Base-by-base conservation (phyloP, 1,284 basidiomycete species). In the Ceraceosorus guamensis region DNA sequence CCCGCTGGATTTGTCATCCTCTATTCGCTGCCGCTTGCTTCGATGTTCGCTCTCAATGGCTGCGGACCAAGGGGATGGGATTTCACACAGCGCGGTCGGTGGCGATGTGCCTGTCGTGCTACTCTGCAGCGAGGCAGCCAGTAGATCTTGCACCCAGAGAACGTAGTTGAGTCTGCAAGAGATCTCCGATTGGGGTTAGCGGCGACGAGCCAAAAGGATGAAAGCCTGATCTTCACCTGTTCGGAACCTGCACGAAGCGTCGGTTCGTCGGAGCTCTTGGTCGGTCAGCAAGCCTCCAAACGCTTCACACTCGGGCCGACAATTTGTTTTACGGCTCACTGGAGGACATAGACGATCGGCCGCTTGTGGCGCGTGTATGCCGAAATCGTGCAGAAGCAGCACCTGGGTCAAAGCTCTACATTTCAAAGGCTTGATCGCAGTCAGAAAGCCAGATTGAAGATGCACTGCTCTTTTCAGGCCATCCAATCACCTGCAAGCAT, bases 331-430 rank as follows among this genome's bases (percentile, higher is more conserved):
- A 24, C 24, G 24, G 24, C 24, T 24, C 46, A 67, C 46, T 11
- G 57, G 32, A 7, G 66, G 66, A 33, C 63, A 66, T 47, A 68
- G 52, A 2, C 59, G 61, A 37, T 66, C 56, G 1, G 34, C 18
- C 11, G 34, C 33, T 14, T 59, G 41, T 7, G 34, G 14, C 7
- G 49, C 57, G n/a, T 52, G 34, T 3, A 68, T 45, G n/a, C 54
- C 56, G 31, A 64, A 66, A 46, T 66, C 61, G 5, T 52, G 45
- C 3, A 39, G 41, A 7, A 68, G 57, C 5, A 64, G 49, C n/a
- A 55, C 56, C 11, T 53, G 34, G 16, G 56, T 60, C 8, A 66
- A 53, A 5, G 59, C 55, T 34, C 62, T 41, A 24, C 24, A 24
- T 24, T 1, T 24, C 24, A 24, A 16, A 16, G 39, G 39, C 10